Base-by-base conservation (phyloP, 257 asterid genomes). In the Solanum sitiens region DNA sequence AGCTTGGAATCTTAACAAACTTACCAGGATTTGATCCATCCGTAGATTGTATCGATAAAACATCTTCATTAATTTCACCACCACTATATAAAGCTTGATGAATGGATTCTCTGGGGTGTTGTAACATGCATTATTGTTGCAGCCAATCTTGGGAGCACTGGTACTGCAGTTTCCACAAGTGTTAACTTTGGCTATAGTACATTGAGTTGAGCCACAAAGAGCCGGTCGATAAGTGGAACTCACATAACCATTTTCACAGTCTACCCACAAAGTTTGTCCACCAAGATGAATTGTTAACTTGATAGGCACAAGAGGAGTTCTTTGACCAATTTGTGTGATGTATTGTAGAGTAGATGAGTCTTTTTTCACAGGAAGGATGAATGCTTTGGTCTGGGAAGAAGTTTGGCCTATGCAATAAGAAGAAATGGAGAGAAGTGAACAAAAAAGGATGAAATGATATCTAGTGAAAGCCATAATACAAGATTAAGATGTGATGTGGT, bases 221-320 rank as follows among this genome's bases (percentile, higher is more conserved):
- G 72, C 83, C 0, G 89, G 86, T 77, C 23, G 67, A 40, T 79
- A 87, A 37, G 91, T 42, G 75, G 91, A 89, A 12, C 90, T 87
- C 12, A 72, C 65, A 25, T 82, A 89, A 85, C 72, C 84, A 30
- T 70, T 73, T 2, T 87, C 89, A 18, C 91, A 89, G 70, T 90
- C 92, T 2, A 88, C 92, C 91, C 92, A 90, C 25, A 88, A 45
- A 45, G 53, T 86, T 59, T 89, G 89, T 42, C 91, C 92, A 4
- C 92, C 91, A 35, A 90, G 88, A 59, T 90, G 90, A 8, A 90
- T 65, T 13, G 88, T 71, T 3, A 90, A 82, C 39, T 85, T 89
- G 3, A 90, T 61, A 5, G 89, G 74, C 14, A 89, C 86, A 7
- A 87, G 80, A 3, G 92, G 92, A 56, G 92, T 90, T 87, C 91